Conservation (phyloP, 2,329 filamentous ascomycete species). For the Penicillium sp. region DNA sequence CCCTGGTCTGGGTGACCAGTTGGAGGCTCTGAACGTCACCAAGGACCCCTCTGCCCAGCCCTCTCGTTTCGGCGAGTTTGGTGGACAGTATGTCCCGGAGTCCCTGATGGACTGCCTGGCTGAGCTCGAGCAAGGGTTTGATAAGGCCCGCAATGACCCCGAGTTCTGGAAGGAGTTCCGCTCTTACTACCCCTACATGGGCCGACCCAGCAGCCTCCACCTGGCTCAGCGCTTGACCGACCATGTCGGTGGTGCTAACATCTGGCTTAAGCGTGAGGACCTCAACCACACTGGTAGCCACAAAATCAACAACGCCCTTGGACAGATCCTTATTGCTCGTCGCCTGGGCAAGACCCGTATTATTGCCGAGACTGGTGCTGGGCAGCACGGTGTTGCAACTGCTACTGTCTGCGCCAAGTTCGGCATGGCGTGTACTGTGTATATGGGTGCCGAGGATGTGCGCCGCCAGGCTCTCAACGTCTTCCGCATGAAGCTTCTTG, state of each 20-base stretch:
- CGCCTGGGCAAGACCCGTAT: constrained; percentile 93
- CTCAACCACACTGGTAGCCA: constrained; percentile 97
- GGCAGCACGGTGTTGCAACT: constrained; percentile 96
- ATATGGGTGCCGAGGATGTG: constrained; percentile 98
- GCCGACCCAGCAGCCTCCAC: constrained; percentile 88
- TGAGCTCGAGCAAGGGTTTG: constrained; percentile 89
- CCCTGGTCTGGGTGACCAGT: constrained; percentile 76
- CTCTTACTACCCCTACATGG: constrained; percentile 97
- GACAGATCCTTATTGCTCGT: constrained; percentile 84
- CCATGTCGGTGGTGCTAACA: constrained; percentile 87
- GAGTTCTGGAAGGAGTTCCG: constrained; percentile 97
- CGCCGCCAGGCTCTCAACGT: constrained; percentile 95
- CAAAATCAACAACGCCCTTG: constrained; percentile 99
- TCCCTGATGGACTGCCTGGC: constrained; percentile 96
- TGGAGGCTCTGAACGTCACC: constrained; percentile 76
- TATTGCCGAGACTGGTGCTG: constrained; percentile 96
- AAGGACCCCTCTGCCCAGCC: constrained; percentile 66
- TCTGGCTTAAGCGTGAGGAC: constrained; percentile 98
- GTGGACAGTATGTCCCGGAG: constrained; percentile 96
- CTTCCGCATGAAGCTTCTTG: constrained; percentile 96
- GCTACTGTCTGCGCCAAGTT: constrained; percentile 98
- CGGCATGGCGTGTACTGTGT: constrained; percentile 96
- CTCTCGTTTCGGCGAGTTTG: constrained; percentile 90
- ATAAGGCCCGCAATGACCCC: constrained; percentile 81
- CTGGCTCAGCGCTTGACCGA: constrained; percentile 86